These are phyloP conservation scores for Alternaria consortialis DNA, from an alignment of 2,329 filamentous ascomycete species.

Conservation along the genomic window DNA sequence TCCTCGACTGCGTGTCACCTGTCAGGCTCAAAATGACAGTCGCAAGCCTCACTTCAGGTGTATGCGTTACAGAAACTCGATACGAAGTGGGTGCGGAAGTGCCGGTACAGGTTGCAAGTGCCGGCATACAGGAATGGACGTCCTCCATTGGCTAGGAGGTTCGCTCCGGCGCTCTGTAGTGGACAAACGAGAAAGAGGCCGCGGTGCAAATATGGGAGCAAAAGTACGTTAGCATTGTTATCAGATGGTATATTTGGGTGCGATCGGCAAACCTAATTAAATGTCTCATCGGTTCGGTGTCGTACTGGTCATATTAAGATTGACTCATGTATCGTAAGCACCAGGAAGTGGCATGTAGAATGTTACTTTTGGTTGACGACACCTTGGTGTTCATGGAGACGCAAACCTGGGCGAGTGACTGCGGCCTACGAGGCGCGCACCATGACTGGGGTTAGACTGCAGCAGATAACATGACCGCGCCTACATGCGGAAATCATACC, in stretches of 20 bases:
- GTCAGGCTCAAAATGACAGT: slow-evolving; percentile 2
- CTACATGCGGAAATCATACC: neutral
- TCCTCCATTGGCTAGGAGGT: slow-evolving; percentile 1
- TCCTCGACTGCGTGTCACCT: slow-evolving; percentile 16
- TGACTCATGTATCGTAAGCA: neutral
- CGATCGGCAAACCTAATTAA: slow-evolving; percentile 12
- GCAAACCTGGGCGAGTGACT: neutral
- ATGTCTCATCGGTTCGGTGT: slow-evolving; percentile 8
- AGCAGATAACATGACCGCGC: slow-evolving; percentile 4
- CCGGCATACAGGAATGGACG: slow-evolving; percentile 6
- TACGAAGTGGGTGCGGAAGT: slow-evolving; percentile 3
- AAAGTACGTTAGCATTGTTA: neutral
- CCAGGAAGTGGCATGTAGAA: slow-evolving; percentile 1
- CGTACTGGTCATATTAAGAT: slow-evolving; percentile 3
- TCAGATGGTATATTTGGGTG: neutral
- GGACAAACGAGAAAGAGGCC: neutral
- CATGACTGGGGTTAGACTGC: neutral
- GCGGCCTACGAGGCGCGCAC: neutral
- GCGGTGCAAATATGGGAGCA: neutral
- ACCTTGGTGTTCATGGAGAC: neutral
- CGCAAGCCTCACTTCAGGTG: neutral
- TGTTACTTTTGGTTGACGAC: neutral
- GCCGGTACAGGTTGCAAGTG: slow-evolving; percentile 9
- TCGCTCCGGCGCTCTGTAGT: neutral
- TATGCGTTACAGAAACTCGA: neutral